Evolutionary conservation across 805 yeast genomes (phyloP).

Genomic region (Lachancea kluyveri): DNA sequence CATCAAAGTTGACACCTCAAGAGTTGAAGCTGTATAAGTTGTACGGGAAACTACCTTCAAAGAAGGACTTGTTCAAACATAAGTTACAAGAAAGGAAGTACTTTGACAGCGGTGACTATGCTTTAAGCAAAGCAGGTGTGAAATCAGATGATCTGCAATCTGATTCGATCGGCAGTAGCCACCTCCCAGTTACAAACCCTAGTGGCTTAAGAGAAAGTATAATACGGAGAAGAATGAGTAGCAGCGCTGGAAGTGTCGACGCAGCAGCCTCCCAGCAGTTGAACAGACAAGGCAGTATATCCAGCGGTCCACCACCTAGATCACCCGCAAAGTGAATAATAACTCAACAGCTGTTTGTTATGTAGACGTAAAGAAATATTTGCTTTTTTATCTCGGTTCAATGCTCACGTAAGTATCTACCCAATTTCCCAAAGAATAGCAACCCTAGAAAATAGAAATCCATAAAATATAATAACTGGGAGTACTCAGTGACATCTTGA

Average conservation of each 20-base stretch:
- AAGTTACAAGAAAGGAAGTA: conserved; percentile 84
- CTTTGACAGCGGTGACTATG: conserved; percentile 93
- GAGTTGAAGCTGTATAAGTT: conserved; percentile 71
- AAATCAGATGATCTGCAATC: conserved; percentile 21
- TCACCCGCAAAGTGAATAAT: conserved; percentile 25
- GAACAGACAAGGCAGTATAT: conserved; percentile 30
- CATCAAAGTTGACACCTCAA: conserved; percentile 61
- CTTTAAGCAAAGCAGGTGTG: conserved; percentile 67
- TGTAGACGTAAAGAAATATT: not conserved
- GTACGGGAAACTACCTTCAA: conserved; percentile 83
- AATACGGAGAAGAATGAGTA: conserved; percentile 30
- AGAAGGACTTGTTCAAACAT: conserved; percentile 65
- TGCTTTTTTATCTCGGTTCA: conserved; percentile 1
- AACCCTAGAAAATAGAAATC: conserved; percentile 62
- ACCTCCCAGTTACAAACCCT: conserved; percentile 32
- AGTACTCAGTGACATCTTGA: conserved; percentile 16
- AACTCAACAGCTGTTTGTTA: not conserved
- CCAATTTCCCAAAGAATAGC: conserved; percentile 62
- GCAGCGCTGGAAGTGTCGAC: conserved; percentile 23
- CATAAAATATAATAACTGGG: conserved; percentile 23
- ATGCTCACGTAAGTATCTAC: conserved; percentile 43
- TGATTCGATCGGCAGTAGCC: conserved; percentile 22
- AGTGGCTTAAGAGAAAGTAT: conserved; percentile 31
- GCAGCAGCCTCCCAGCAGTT: conserved; percentile 5
- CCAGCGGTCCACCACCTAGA: conserved; percentile 32